These are phyloP conservation scores for Termitomyces sp. DNA, from an alignment of 768 basidiomycete genomes.

Conservation along the genomic window DNA sequence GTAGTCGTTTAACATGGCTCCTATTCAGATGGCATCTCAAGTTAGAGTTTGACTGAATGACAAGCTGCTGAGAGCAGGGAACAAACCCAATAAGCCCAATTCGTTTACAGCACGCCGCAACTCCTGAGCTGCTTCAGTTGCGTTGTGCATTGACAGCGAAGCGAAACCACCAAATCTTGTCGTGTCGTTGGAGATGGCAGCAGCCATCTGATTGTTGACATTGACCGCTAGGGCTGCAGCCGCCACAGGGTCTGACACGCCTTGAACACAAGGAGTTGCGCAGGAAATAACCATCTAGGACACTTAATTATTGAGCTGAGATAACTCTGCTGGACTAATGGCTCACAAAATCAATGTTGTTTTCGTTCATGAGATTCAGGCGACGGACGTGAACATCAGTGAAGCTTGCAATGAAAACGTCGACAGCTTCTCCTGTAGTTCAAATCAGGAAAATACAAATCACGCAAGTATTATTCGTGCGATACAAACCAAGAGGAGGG, in stretches of 20 bases:
- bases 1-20: slow-evolving; percentile 37
- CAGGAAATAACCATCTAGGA: slow-evolving; percentile 35
- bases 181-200: slow-evolving; percentile 31
- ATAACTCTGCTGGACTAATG: not conserved
- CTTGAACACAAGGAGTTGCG: slow-evolving; percentile 31
- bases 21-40: slow-evolving; percentile 7
- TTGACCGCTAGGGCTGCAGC: slow-evolving; percentile 28
- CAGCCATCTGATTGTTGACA: slow-evolving; percentile 31
- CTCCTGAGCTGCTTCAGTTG: slow-evolving; percentile 32
- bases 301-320: not conserved
- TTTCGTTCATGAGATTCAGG: slow-evolving; percentile 28
- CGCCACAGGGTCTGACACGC: slow-evolving; percentile 25
- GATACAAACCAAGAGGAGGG: slow-evolving; percentile 18
- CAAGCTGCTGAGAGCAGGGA: not conserved
- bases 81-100: slow-evolving; percentile 31
- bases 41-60: not conserved
- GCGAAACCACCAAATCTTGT: slow-evolving; percentile 37
- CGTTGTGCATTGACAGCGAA: slow-evolving; percentile 38
- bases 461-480: not conserved
- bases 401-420: slow-evolving; percentile 26
- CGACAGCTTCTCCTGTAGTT: slow-evolving; percentile 22
- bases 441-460: not conserved
- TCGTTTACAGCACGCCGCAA: slow-evolving; percentile 32
- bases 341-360: slow-evolving; percentile 31
- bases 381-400: slow-evolving; percentile 34